phyloP scores from a whole-genome alignment of 176 grass and related monocot species.

The Poa pratensis region DNA sequence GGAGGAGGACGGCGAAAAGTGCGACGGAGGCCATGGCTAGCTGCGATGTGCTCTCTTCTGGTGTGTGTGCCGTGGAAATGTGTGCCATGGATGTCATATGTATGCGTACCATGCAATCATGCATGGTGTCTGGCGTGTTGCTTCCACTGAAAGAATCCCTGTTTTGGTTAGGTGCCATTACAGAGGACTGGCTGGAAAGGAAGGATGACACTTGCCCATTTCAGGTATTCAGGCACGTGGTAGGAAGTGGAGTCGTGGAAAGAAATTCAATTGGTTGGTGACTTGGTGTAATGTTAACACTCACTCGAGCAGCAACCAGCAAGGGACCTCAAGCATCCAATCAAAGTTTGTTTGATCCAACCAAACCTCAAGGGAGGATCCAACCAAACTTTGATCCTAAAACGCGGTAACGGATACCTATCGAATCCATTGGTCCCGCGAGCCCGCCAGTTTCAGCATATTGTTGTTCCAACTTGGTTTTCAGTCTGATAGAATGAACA shows the following conservation, averaged over 20 bases:
- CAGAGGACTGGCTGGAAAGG: background rate
- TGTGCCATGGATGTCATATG: no score
- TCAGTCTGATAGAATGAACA: no score
- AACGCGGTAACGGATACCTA: background rate
- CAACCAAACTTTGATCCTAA: no score
- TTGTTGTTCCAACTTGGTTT: background rate
- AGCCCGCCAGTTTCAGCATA: background rate
- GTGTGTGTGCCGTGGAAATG: background rate
- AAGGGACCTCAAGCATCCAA: background rate
- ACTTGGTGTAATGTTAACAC: background rate
- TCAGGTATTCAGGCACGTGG: background rate
- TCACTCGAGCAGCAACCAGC: background rate
- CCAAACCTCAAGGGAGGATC: background rate
- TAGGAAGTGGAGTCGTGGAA: background rate
- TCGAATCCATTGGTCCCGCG: background rate
- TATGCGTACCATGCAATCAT: no score
- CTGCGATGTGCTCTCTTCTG: background rate
- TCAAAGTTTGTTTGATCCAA: background rate
- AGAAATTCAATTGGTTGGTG: background rate
- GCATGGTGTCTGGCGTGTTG: background rate
- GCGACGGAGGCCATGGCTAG: background rate
- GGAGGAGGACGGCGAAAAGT: background rate
- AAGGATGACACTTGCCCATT: background rate
- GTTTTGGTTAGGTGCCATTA: background rate
- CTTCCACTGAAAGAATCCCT: background rate